These are phyloP conservation scores for Backusella luteola DNA, from an alignment of 192 early-diverging fungal genomes.

Conservation along the genomic window DNA sequence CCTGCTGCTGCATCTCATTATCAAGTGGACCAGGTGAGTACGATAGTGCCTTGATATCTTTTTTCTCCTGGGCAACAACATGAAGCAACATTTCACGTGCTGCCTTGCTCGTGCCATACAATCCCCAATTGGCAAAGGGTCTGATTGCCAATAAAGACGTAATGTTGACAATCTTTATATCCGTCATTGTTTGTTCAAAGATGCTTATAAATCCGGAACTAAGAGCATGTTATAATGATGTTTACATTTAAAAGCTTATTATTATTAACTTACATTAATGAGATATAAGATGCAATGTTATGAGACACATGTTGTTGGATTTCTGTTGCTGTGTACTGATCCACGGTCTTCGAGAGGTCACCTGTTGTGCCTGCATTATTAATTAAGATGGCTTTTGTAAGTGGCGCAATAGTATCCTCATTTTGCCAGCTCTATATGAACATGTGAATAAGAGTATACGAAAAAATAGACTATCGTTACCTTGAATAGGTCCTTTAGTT, in stretches of 20 bases:
- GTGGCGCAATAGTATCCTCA: neutral
- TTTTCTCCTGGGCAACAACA: constrained; percentile 69
- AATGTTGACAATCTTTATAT: constrained; percentile 67
- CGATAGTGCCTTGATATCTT: constrained; percentile 49
- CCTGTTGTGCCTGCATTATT: constrained; percentile 79
- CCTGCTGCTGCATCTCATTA: constrained; percentile 76
- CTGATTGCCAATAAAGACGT: constrained; percentile 76
- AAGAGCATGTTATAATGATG: neutral
- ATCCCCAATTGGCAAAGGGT: constrained; percentile 75
- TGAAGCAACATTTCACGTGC: constrained; percentile 76
- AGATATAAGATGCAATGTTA: constrained; percentile 59
- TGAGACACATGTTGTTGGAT: constrained; percentile 48
- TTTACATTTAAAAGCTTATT: neutral
- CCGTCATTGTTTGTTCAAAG: constrained; percentile 27
- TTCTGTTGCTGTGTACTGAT: constrained; percentile 47
- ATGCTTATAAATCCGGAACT: constrained; percentile 39
- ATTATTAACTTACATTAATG: constrained; percentile 39
- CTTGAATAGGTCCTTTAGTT: neutral
- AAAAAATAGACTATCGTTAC: neutral
- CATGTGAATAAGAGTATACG: neutral
- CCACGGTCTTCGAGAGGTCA: constrained; percentile 59
- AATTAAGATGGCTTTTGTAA: constrained; percentile 52
- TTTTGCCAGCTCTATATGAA: neutral
- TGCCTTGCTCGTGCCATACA: constrained; percentile 80
- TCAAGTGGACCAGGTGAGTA: constrained; percentile 92